Conservation (phyloP, 2,329 filamentous ascomycete genomes). For the Neofusicoccum kwambonambiense region DNA sequence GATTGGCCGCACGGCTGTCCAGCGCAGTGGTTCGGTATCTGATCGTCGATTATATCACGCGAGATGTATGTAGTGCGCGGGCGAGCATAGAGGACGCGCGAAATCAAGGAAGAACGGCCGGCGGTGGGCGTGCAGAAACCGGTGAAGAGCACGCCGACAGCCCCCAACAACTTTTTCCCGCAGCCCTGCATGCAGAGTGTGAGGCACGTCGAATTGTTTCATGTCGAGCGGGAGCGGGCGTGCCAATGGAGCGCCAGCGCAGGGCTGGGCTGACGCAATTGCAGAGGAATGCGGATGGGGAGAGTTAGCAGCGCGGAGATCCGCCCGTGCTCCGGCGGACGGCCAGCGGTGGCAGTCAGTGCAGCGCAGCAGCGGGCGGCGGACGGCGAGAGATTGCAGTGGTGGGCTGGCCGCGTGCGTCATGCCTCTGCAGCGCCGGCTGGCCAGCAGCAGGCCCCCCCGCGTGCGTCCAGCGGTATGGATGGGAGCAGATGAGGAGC, state of each 20-base stretch:
- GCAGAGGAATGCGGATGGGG: background rate
- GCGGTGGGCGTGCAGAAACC: background rate
- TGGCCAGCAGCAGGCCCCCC: background rate
- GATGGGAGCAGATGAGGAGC: background rate
- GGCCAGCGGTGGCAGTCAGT: background rate
- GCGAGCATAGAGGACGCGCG: background rate
- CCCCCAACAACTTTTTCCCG: background rate
- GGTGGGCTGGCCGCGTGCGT: background rate
- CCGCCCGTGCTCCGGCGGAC: background rate
- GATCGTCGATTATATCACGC: constrained; percentile 9
- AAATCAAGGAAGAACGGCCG: constrained; percentile 14
- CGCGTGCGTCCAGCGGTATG: background rate
- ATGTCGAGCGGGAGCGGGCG: too few relatives aligned
- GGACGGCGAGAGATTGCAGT: background rate
- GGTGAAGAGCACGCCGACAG: background rate
- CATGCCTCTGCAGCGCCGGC: background rate
- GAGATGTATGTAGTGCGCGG: background rate
- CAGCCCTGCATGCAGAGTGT: background rate
- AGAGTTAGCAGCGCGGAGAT: constrained; percentile 6
- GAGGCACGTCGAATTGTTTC: background rate
- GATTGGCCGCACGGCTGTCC: background rate
- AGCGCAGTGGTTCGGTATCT: constrained; percentile 1
- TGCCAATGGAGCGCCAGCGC: background rate
- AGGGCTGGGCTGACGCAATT: background rate
- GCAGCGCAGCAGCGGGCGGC: background rate